A percentile compares a stretch with the other conserved stretches of the same genome.
Evolutionary conservation across 345 rosid species (phyloP).

Genomic region (Populus nigra): DNA sequence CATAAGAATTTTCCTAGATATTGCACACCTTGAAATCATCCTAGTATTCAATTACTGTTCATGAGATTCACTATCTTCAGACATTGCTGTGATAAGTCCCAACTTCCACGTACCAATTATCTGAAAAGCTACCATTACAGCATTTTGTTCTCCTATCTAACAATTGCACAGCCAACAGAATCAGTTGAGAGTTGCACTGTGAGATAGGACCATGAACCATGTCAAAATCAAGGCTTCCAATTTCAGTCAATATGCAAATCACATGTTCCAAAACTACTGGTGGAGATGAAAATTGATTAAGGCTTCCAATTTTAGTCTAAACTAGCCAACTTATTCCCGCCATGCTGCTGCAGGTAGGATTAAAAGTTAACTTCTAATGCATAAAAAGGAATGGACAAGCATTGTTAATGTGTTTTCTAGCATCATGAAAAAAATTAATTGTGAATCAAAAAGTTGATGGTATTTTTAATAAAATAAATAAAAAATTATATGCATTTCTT

Average conservation of each 20-base stretch:
- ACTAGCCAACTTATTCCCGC: too few species aligned
- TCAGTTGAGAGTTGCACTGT: not conserved
- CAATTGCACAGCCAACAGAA: conserved; percentile 3
- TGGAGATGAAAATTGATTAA: too few species aligned
- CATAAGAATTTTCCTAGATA: conserved; percentile 11
- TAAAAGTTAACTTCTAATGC: too few species aligned
- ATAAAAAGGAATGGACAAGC: too few species aligned
- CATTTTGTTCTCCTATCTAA: not conserved
- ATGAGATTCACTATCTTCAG: not conserved
- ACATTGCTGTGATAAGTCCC: not conserved
- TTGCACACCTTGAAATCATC: not conserved
- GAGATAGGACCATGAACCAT: not conserved
- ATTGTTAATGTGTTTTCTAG: too few species aligned
- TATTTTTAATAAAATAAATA: too few species aligned
- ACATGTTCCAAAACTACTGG: too few species aligned
- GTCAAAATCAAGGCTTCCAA: not conserved
- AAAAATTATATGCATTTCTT: too few species aligned
- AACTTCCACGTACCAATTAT: not conserved
- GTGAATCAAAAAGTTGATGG: too few species aligned
- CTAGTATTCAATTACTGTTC: not conserved
- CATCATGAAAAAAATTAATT: too few species aligned
- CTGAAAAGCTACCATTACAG: not conserved
- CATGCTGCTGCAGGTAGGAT: too few species aligned
- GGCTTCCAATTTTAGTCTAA: too few species aligned
- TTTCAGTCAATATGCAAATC: not conserved